These are phyloP conservation scores for Penicillium sp. DNA, from an alignment of 2,329 filamentous ascomycete genomes.

Conservation along the genomic window DNA sequence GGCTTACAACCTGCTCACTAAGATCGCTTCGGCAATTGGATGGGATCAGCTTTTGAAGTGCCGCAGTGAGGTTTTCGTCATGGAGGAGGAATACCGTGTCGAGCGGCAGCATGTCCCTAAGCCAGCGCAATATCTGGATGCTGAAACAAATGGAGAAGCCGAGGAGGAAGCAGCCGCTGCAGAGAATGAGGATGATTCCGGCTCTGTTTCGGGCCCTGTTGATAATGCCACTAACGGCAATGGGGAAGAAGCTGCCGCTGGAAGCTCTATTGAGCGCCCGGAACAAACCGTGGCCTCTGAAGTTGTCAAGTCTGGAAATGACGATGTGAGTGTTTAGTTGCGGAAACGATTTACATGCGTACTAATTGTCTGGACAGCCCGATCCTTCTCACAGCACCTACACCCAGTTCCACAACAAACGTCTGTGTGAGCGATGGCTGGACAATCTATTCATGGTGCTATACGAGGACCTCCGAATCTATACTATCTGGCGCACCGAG, in stretches of 20 bases:
- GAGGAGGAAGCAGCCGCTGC: conserved; percentile 15
- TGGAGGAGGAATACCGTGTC: conserved; percentile 97
- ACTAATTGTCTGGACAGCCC: conserved; percentile 49
- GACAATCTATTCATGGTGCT: conserved; percentile 99
- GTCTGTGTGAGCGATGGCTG: conserved; percentile 94
- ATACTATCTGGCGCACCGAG: conserved; percentile 99
- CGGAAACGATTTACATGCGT: not conserved
- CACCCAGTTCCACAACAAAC: conserved; percentile 94
- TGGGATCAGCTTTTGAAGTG: conserved; percentile 97
- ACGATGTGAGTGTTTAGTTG: conserved; percentile 60
- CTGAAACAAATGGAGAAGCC: conserved; percentile 42
- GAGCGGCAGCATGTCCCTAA: conserved; percentile 67
- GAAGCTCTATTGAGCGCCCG: conserved; percentile 71
- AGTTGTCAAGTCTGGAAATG: conserved; percentile 74
- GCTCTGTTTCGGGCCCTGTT: conserved; percentile 29
- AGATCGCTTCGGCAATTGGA: conserved; percentile 94
- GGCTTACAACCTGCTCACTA: conserved; percentile 90
- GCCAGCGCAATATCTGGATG: conserved; percentile 72
- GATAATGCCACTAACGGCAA: conserved; percentile 39
- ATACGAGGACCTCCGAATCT: conserved; percentile 95
- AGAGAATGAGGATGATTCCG: conserved; percentile 33
- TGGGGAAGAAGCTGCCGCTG: conserved; percentile 29
- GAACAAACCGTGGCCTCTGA: conserved; percentile 77
- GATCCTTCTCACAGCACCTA: conserved; percentile 72
- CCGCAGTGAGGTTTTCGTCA: conserved; percentile 95